Percentiles rank a stretch among this genome's conserved stretches.
Conservation (phyloP, 2,329 filamentous ascomycete species). For the Fusarium chuoi region DNA sequence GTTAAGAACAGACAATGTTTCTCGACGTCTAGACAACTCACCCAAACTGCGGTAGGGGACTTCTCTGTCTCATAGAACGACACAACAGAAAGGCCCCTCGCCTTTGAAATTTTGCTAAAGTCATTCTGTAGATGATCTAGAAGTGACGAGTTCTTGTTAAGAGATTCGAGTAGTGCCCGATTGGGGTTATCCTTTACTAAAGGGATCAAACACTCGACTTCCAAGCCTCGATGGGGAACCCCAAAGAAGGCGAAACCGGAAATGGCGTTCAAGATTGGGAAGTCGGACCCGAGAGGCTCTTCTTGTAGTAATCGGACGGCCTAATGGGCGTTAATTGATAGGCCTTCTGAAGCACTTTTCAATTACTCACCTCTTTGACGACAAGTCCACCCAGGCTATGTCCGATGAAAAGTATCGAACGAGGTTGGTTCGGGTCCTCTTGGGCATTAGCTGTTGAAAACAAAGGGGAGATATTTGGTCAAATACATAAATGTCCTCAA, state of each 20-base stretch:
- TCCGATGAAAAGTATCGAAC: not conserved
- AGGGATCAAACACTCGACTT: not conserved
- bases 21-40: rapidly evolving
- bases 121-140: not conserved
- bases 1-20: not conserved
- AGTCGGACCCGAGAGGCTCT: not conserved
- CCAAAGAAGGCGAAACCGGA: not conserved
- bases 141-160: not conserved
- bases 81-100: rapidly evolving
- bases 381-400: not conserved
- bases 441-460: rapidly evolving
- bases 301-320: not conserved
- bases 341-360: rapidly evolving
- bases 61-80: not conserved
- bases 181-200: not conserved
- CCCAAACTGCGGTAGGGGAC: not conserved
- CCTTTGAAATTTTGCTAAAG: rapidly evolving
- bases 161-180: not conserved
- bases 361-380: not conserved
- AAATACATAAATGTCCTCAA: not conserved
- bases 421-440: not conserved
- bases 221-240: not conserved
- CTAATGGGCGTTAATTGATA: rapidly evolving
- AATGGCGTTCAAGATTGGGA: rapidly evolving
- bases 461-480: rapidly evolving